Base-by-base conservation (phyloP, 352 stramenopile genomes). In the Phytophthora palmivora region DNA sequence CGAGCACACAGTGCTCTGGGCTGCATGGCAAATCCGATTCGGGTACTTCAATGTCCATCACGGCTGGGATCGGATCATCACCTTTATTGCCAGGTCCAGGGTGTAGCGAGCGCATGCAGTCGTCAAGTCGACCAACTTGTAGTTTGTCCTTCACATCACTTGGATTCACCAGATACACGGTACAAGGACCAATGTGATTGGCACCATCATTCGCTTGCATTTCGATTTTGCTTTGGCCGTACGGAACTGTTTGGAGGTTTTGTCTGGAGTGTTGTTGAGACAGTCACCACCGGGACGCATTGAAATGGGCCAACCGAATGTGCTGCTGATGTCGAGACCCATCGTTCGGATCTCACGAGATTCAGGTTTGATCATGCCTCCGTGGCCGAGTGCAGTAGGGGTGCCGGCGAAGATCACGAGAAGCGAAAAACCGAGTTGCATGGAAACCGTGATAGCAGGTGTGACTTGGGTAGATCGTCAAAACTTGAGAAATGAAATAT, bases 71-170 rank as follows among this genome's bases (percentile, higher is more conserved):
- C 2, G 72, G 67, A 18, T 32, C 1, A 22, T 73, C 68, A 2
- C 68, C 68, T 33, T 77, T 77, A 37, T 38, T 64, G 4, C 67
- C 71, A 2, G 67, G 32, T 5, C 14, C 71, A 10, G 67, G 67
- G 36, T 75, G 63, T 43, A 79, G 44, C 28, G 71, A 79, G 5
- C 71, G 71, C 71, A 79, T 79, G 64, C 71, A 79, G 71, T 79
- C 65, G 18, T 80, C 41, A 8, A 70, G 60, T 37, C 70, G 41
- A 0, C 72, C 72, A 4, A 80, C 46, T 24, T 78, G 68, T 1
- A 80, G 34, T 34, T 69, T 67, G 56, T 76, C 66, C 30, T 11
- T 71, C 10, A 45, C 52, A 28, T 78, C 45, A 14, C 58, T 36
- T 0, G 64, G 72, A 55, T 77, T 63, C 38, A 80, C 65, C 43